Conservation (phyloP, 73 alveolate genomes). For the Paramecium pentaurelia region DNA sequence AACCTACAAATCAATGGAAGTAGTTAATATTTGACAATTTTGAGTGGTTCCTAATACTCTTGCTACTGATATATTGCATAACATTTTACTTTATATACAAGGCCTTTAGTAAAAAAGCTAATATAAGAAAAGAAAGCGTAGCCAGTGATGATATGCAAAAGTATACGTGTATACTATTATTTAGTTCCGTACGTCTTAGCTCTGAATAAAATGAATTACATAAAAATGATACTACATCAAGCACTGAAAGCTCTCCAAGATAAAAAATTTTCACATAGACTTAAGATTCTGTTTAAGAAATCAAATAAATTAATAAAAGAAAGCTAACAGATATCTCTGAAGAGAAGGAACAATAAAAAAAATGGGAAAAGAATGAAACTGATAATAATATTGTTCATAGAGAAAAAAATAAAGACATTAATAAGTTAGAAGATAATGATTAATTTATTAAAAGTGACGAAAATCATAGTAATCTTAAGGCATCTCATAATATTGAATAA, state of each 20-base stretch:
- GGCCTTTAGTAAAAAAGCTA: neutral
- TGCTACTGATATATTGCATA: neutral
- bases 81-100: neutral
- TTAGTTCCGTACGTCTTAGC: neutral
- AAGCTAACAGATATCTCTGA: neutral
- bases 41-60: neutral
- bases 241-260: slow-evolving; percentile 12
- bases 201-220: neutral
- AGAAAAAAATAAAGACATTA: neutral
- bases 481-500: neutral
- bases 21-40: neutral
- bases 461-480: neutral
- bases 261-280: neutral
- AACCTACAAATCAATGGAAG: neutral
- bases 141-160: neutral
- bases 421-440: neutral
- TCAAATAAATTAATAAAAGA: neutral
- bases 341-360: neutral
- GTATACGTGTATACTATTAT: neutral
- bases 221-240: neutral
- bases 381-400: neutral
- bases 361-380: neutral
- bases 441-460: neutral
- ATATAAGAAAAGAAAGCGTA: neutral
- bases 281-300: neutral